These are phyloP conservation scores for Coemansia sp. DNA, from an alignment of 192 early-diverging fungal genomes.

Conservation along the genomic window DNA sequence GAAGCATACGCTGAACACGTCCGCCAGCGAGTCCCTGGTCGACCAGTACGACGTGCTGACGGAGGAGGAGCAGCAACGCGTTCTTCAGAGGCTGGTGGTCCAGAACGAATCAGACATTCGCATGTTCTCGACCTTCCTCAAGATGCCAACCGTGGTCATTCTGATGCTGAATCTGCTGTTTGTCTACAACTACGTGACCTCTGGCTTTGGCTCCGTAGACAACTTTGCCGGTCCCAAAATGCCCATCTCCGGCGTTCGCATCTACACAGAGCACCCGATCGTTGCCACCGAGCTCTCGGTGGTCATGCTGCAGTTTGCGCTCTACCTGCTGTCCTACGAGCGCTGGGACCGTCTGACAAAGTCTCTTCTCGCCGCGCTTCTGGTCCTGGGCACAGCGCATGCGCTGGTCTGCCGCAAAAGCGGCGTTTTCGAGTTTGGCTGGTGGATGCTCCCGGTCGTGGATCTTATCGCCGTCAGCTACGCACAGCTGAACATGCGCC, in stretches of 20 bases:
- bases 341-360: constrained; percentile 29
- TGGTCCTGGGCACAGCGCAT: constrained; percentile 11
- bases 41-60: constrained; percentile 30
- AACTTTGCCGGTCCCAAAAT: constrained; percentile 9
- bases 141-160: constrained; percentile 28
- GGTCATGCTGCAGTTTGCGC: constrained; percentile 35
- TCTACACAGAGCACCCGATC: constrained; percentile 30
- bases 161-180: constrained; percentile 44
- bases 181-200: constrained; percentile 35
- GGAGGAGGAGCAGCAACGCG: constrained; percentile 23
- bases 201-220: constrained; percentile 10
- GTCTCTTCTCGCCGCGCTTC: constrained; percentile 1
- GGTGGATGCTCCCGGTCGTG: constrained; percentile 39
- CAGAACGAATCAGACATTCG: constrained; percentile 47
- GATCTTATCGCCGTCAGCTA: constrained; percentile 30
- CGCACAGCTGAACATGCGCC: constrained; percentile 47
- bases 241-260: constrained; percentile 24
- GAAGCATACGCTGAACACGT: constrained; percentile 16
- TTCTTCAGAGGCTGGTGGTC: constrained; percentile 29
- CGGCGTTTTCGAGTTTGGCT: constrained; percentile 24
- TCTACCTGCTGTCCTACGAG: constrained; percentile 35
- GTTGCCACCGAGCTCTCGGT: constrained; percentile 41
- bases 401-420: constrained; percentile 21
- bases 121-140: constrained; percentile 37
- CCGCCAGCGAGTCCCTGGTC: constrained; percentile 21